Evolutionary conservation across 2,329 filamentous ascomycete species (phyloP), one percentile per base, ranked within the genome.

Genomic region (Penicillium sp.): DNA sequence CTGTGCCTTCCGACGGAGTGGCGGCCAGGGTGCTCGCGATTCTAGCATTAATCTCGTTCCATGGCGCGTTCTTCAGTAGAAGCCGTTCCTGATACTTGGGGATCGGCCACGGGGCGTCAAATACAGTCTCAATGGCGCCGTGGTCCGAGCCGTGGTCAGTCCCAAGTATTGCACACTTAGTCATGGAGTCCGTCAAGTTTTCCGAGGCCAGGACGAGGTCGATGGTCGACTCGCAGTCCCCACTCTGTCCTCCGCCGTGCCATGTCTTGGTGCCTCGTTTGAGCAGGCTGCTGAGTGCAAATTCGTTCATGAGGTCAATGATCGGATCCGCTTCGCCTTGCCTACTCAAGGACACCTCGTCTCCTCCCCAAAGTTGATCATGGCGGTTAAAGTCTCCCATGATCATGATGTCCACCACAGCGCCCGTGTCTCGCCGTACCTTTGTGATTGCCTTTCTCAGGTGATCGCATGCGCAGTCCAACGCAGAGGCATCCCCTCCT

Each of bases 301-400:
- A 64, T 36, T 73, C 61, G 55, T 54, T 67, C 58, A 75, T 75
- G 4, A 75, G 58, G 46, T 73, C 57, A 45, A 75, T 67, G 41
- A 75, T 72, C 46, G 47, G 56, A 45, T 73, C 63, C 21, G 63
- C 72, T 62, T 75, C 68, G n/a, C 72, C 72, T 56, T 76, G 59
- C 50, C 67, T 66, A 18, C 56, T 55, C 38, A 68, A 62, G 22
- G 69, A 71, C 13, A 70, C 55, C 9, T 66, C 50, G 46, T 69
- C 62, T 57, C 64, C 63, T 56, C 59, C 64, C 62, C 56, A 70
- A 29, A 70, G 53, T 56, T 63, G 57, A 46, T 71, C 53, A 54
- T 45, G 7, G n/a, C 44, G 18, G 11, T 45, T 34, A 5, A 45
- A 45, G 16, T 45, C 43, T 14, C 43, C 58, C 14, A 57, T 32